Conservation (phyloP, 768 basidiomycete species). For the Serendipita sp. region DNA sequence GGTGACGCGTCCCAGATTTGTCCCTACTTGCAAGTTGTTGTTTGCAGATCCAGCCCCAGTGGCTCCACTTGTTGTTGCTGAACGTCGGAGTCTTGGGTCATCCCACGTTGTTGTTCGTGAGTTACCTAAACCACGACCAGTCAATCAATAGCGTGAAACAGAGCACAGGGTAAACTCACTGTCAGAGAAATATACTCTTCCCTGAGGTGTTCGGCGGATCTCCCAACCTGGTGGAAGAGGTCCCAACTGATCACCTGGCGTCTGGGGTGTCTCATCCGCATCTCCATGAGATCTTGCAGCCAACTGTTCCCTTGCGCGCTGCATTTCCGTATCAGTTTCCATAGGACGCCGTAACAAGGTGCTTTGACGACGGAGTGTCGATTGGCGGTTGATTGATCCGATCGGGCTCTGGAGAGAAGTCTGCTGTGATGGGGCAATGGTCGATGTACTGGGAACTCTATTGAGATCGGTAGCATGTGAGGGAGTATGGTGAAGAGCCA, state of each 20-base stretch:
- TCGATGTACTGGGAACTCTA: no score
- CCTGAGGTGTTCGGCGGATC: constrained; percentile 29
- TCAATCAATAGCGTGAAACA: not conserved
- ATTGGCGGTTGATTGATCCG: no score
- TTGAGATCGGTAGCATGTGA: no score
- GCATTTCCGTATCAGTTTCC: not conserved
- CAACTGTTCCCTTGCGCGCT: not conserved
- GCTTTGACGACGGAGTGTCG: not conserved
- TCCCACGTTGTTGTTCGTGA: constrained; percentile 32
- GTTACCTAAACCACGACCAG: constrained; percentile 17
- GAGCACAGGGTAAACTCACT: constrained; percentile 7
- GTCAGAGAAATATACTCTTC: constrained; percentile 30
- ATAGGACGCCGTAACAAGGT: not conserved
- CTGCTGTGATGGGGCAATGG: no score
- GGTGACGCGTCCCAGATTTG: not conserved
- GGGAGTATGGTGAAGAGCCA: no score
- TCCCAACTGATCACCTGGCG: constrained; percentile 21
- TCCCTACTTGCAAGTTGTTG: no score
- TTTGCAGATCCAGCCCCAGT: not conserved
- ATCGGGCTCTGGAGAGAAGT: no score
- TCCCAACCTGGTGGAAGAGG: constrained; percentile 31
- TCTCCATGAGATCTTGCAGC: not conserved
- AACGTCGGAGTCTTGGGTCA: constrained; percentile 23
- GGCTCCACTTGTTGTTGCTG: not conserved
- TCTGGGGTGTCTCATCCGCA: not conserved